These are phyloP conservation scores for Blastomyces parvus DNA, from an alignment of 2,329 filamentous ascomycete genomes.

Conservation along the genomic window DNA sequence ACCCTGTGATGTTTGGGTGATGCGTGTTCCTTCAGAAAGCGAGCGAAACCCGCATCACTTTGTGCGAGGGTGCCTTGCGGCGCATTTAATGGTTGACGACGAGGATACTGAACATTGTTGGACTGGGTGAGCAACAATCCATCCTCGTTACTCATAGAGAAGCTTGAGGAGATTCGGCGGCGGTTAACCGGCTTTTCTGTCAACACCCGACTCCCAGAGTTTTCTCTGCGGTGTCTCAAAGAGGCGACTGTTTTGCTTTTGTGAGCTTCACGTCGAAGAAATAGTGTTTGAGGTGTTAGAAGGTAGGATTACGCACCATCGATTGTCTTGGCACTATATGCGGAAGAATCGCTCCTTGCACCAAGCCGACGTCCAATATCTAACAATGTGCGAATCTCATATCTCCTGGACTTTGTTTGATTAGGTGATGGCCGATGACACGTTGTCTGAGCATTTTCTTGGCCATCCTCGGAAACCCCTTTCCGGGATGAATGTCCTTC, in stretches of 20 bases:
- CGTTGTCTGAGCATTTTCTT: neutral
- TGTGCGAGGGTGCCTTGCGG: conserved; percentile 26
- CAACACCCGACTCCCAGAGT: conserved; percentile 17
- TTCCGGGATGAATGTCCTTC: neutral
- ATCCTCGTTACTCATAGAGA: conserved; percentile 19
- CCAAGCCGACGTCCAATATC: conserved; percentile 21
- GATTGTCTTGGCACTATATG: neutral
- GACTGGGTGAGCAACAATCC: conserved; percentile 14
- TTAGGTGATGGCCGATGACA: neutral
- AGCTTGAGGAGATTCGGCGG: conserved; percentile 18
- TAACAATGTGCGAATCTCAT: conserved; percentile 31
- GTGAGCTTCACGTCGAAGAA: neutral
- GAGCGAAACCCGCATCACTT: conserved; percentile 36
- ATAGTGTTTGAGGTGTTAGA: neutral
- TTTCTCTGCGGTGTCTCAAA: neutral
- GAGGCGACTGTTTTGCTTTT: neutral
- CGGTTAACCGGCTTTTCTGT: conserved; percentile 23
- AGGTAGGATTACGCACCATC: neutral
- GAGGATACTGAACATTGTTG: conserved; percentile 17
- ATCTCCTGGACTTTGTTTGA: conserved; percentile 22
- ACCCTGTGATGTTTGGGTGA: conserved; percentile 43
- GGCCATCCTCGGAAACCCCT: neutral
- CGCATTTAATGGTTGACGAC: conserved; percentile 27
- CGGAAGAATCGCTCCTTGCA: conserved; percentile 2
- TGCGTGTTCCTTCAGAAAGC: conserved; percentile 39